phyloP scores from a whole-genome alignment of 1,139 yeast genomes.

The Groenewaldozyma auringiensis region DNA sequence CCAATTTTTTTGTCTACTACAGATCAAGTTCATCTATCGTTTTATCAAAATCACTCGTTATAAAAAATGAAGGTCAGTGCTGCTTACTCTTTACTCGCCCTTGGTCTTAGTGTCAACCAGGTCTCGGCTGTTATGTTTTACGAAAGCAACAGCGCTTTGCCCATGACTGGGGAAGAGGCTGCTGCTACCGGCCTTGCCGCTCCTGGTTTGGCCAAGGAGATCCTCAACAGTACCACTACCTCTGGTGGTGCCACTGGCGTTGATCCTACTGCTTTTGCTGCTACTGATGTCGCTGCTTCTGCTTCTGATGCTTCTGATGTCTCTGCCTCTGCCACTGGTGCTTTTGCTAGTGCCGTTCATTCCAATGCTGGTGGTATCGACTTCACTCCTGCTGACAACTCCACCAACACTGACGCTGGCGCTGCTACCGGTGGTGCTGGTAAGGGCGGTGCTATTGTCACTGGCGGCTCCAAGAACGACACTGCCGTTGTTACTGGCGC shows the following conservation, averaged over 20 bases:
- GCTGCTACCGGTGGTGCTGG: slow-evolving; percentile 31
- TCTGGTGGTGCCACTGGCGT: slow-evolving; percentile 9
- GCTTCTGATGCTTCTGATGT: background rate
- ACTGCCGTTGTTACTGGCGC: background rate
- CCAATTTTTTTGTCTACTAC: no score
- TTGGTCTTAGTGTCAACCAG: background rate
- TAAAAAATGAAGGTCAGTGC: background rate
- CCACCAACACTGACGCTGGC: slow-evolving; percentile 16
- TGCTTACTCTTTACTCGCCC: background rate
- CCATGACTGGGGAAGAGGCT: background rate
- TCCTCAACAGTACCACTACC: background rate
- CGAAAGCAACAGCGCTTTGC: background rate
- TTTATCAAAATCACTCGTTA: background rate
- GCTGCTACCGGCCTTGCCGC: slow-evolving; percentile 1
- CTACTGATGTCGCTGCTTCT: slow-evolving; percentile 2
- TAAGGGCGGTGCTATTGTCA: slow-evolving; percentile 37
- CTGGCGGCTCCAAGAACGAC: background rate
- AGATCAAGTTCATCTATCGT: background rate
- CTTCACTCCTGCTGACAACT: slow-evolving; percentile 4
- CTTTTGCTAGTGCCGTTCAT: background rate
- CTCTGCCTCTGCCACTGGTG: slow-evolving; percentile 1
- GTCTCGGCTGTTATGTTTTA: background rate
- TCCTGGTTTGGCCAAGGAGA: background rate
- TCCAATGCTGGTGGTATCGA: background rate
- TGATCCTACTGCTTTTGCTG: slow-evolving; percentile 23